Percentiles rank a stretch among this genome's conserved stretches.
phyloP scores from a whole-genome alignment of 768 basidiomycete genomes.

The Xerocomellus dryophilus region DNA sequence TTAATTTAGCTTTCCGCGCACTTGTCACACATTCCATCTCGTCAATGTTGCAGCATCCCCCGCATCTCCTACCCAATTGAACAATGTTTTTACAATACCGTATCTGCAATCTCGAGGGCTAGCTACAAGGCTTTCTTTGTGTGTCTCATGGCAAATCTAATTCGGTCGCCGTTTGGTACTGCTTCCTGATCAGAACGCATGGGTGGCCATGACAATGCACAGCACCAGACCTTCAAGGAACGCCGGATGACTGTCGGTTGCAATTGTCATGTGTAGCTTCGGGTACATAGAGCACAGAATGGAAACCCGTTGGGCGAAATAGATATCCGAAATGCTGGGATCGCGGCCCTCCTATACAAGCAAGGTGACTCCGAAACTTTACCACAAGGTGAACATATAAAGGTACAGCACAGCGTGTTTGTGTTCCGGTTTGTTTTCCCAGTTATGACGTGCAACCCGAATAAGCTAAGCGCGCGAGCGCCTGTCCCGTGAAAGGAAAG shows the following conservation, averaged over 20 bases:
- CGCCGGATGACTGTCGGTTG: neutral
- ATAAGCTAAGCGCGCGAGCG: no score
- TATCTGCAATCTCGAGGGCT: constrained; percentile 32
- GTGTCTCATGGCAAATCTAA: constrained; percentile 8
- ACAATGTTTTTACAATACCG: constrained; percentile 39
- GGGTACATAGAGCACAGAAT: neutral
- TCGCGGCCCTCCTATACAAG: neutral
- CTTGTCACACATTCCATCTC: constrained; percentile 31
- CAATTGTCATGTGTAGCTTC: neutral
- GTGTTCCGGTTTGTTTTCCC: no score
- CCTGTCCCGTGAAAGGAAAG: no score
- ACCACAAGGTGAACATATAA: neutral
- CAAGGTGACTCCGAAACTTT: neutral
- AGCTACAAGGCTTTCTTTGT: constrained; percentile 28
- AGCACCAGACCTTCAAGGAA: constrained; percentile 4
- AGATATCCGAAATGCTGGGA: neutral
- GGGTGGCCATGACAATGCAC: constrained; percentile 16
- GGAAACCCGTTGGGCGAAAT: neutral
- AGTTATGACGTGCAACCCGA: no score
- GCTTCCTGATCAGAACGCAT: constrained; percentile 11
- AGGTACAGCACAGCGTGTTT: no score
- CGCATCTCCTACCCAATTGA: constrained; percentile 37
- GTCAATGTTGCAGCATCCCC: constrained; percentile 47
- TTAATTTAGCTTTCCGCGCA: constrained; percentile 31
- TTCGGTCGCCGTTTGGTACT: neutral